Base-by-base conservation (phyloP, 2,329 filamentous ascomycete species). In the Drechslerella coelobrocha region DNA sequence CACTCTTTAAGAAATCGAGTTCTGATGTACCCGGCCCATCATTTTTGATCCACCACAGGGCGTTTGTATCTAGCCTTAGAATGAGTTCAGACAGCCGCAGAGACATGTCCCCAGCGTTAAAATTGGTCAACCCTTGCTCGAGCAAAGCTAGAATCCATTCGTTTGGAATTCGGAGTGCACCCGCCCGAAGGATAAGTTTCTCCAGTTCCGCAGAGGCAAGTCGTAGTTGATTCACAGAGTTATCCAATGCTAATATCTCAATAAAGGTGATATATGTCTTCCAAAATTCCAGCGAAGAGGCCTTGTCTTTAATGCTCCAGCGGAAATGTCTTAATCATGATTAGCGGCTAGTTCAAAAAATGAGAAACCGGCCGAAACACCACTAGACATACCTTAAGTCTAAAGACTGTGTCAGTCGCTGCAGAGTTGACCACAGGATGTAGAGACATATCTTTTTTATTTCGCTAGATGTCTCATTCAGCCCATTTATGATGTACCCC, bases 191-290 rank as follows among this genome's bases (percentile, higher is more conserved):
- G 26, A 71, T 54, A 8, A 71, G 17, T n/a, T 57, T 72, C 37
- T 62, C 63, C 14, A 76, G 60, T 50, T 76, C 74, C 1, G 73
- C 52, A 1, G 65, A 66, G 29, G 75, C 73, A 27, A 74, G 73
- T 21, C 73, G 71, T 27, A 76, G 68, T 51, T 76, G 75, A 26
- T 73, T 75, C n/a, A 74, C 73, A n/a, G 75, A 76, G 17, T 73
- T 73, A 10, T 74, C 74, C 21, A 76, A 62, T 2, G 73, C 74
- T 47, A 74, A 59, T 41, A 76, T 76, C 39, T 76, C 75, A 8
- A 74, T 72, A 39, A 76, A 69, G n/a, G 75, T 75, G 2, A 73
- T 73, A 39, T 75, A 76, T 47, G 73, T 76, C n/a, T 60, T 63
- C 75, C 75, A 76, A 23, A 71, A 71, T 12, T 63, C 59, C 10